Evolutionary conservation across 192 early-diverging fungal genomes (phyloP).

Genomic region (Mortierella claussenii): DNA sequence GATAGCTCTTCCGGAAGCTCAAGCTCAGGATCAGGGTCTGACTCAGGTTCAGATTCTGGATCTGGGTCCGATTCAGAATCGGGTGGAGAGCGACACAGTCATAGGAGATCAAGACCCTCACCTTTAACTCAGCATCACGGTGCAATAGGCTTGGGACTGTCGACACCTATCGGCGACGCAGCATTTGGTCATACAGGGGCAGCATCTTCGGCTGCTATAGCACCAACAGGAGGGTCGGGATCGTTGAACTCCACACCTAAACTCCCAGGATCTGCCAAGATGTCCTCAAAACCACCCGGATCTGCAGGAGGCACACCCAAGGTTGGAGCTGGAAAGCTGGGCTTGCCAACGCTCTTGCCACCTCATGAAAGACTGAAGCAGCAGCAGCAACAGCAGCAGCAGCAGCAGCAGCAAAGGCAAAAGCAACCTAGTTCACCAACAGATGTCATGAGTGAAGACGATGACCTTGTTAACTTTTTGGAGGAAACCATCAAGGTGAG

Average conservation of each 20-base stretch:
- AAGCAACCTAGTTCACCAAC: constrained; percentile 9
- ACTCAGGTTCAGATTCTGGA: constrained; percentile 34
- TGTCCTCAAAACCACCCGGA: constrained; percentile 6
- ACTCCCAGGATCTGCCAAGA: constrained; percentile 2
- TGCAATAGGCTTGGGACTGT: constrained; percentile 35
- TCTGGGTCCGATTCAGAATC: constrained; percentile 36
- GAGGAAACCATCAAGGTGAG: constrained; percentile 25
- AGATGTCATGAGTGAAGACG: constrained; percentile 30
- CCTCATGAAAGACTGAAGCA: constrained; percentile 29
- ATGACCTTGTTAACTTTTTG: constrained; percentile 32
- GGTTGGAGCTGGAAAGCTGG: constrained; percentile 14
- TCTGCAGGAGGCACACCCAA: constrained; percentile 35
- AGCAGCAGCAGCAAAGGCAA: neutral
- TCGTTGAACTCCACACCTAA: constrained; percentile 19
- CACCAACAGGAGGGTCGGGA: neutral
- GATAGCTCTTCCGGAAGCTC: constrained; percentile 35
- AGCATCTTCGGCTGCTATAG: neutral
- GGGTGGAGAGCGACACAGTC: neutral
- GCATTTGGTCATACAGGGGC: neutral
- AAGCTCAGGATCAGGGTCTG: constrained; percentile 35
- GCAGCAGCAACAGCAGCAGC: constrained; percentile 1
- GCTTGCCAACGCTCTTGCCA: constrained; percentile 18
- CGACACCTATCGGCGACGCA: constrained; percentile 25
- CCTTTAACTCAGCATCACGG: constrained; percentile 4
- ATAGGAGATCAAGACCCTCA: too few species aligned